A percentile compares a stretch with the other conserved stretches of the same genome.
These are phyloP conservation scores for Lentinus brumalis DNA, from an alignment of 768 basidiomycete species.

Conservation along the genomic window DNA sequence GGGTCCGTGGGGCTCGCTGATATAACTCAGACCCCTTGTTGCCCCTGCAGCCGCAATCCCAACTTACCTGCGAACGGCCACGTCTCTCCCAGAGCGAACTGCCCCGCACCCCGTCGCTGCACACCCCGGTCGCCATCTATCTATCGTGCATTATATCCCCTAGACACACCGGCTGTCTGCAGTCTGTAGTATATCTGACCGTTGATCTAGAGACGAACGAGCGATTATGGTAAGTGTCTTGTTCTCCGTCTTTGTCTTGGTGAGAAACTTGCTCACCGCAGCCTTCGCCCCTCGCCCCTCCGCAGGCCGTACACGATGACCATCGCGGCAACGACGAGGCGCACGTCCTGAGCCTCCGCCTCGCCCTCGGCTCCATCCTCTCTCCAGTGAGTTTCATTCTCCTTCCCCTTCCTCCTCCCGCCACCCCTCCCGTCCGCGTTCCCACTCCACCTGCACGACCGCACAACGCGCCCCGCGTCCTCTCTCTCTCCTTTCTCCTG, in stretches of 20 bases:
- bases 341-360: constrained; percentile 40
- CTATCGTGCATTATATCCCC: neutral
- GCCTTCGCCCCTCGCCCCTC: neutral
- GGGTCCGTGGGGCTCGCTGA: constrained; percentile 15
- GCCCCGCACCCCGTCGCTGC: neutral
- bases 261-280: neutral
- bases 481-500: neutral
- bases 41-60: neutral
- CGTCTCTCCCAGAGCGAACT: neutral
- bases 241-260: neutral
- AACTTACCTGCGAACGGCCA: neutral
- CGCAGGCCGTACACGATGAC: constrained; percentile 24
- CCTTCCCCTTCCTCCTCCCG: neutral
- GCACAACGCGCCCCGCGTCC: neutral
- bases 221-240: constrained; percentile 6
- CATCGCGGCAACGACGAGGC: constrained; percentile 28
- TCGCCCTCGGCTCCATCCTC: constrained; percentile 62
- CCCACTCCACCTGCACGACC: constrained; percentile 15
- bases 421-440: neutral
- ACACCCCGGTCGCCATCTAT: neutral
- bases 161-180: neutral
- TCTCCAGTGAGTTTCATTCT: constrained; percentile 48
- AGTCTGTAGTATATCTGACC: neutral
- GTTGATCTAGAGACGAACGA: neutral
- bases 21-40: neutral